Percentiles rank a stretch among this genome's conserved stretches.
Conservation (phyloP, 2,329 filamentous ascomycete genomes). For the Colletotrichum trifolii region DNA sequence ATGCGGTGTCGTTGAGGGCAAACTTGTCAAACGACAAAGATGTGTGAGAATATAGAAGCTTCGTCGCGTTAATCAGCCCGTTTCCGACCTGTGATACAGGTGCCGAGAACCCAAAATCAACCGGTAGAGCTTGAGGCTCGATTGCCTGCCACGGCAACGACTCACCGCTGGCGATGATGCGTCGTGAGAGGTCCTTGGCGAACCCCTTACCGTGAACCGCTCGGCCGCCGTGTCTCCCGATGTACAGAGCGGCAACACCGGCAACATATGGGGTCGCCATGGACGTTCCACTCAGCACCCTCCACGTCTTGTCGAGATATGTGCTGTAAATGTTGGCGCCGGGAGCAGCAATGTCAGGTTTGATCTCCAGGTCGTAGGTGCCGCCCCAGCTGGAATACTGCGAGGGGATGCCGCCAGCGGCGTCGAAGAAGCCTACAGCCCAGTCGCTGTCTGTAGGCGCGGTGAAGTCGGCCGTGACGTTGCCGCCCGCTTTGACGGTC, state of each 20-base stretch:
- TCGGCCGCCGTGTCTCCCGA: constrained; percentile 48
- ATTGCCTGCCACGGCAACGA: constrained; percentile 43
- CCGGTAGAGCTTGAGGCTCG: constrained; percentile 38
- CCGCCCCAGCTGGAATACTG: constrained; percentile 56
- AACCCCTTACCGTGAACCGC: constrained; percentile 44
- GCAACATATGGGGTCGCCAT: constrained; percentile 61
- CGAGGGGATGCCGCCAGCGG: constrained; percentile 49
- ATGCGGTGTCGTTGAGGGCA: constrained; percentile 56
- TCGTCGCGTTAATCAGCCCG: constrained; percentile 55
- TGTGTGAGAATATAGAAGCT: constrained; percentile 51
- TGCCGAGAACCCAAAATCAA: constrained; percentile 39
- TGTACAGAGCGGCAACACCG: constrained; percentile 54
- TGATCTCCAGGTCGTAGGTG: constrained; percentile 54
- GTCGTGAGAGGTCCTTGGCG: constrained; percentile 43
- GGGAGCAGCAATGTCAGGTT: constrained; percentile 56
- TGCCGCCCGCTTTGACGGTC: constrained; percentile 38
- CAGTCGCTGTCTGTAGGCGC: constrained; percentile 5
- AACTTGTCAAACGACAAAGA: constrained; percentile 52
- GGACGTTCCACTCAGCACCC: constrained; percentile 58
- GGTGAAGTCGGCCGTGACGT: constrained; percentile 34
- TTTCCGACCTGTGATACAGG: constrained; percentile 53
- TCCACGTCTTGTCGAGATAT: constrained; percentile 49
- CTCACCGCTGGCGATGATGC: constrained; percentile 48
- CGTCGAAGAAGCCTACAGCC: constrained; percentile 38
- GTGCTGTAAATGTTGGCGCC: constrained; percentile 59